Conservation (phyloP, 192 early-diverging fungal species). For the Rhizophagus sp. region DNA sequence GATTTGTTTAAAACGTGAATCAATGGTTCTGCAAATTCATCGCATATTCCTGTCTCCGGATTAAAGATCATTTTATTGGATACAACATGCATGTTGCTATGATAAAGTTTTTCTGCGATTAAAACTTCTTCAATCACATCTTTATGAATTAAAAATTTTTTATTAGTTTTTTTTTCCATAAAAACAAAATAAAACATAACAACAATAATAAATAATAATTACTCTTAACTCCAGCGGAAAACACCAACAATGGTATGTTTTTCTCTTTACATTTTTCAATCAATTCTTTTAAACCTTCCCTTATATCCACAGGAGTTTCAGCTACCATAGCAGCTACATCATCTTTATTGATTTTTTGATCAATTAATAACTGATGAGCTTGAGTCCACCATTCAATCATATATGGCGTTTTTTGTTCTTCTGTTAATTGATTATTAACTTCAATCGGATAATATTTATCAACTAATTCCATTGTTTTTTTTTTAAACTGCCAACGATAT, state of each 20-base stretch:
- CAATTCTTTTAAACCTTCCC: conserved; percentile 46
- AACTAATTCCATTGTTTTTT: conserved; percentile 46
- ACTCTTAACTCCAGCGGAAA: conserved; percentile 66
- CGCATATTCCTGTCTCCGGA: conserved; percentile 47
- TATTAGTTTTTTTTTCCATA: neutral
- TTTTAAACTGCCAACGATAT: conserved; percentile 44
- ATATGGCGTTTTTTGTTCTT: conserved; percentile 59
- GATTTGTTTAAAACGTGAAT: conserved; percentile 77
- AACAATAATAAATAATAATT: neutral
- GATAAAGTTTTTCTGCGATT: conserved; percentile 38
- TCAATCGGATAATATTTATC: conserved; percentile 78
- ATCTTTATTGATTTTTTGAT: conserved; percentile 46
- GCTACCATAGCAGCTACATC: conserved; percentile 54
- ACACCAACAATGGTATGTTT: conserved; percentile 64
- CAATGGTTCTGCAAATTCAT: conserved; percentile 62
- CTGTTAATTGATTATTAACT: conserved; percentile 46
- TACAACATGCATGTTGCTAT: conserved; percentile 64
- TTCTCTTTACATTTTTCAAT: conserved; percentile 35
- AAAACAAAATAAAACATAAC: conserved; percentile 3
- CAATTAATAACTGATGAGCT: conserved; percentile 59
- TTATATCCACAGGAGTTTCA: conserved; percentile 50
- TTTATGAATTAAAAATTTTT: conserved; percentile 12
- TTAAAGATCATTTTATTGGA: conserved; percentile 73
- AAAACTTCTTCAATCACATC: conserved; percentile 67
- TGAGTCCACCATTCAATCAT: conserved; percentile 75